Conservation (phyloP, 495 filamentous ascomycete genomes). For the Lophium mytilinum region DNA sequence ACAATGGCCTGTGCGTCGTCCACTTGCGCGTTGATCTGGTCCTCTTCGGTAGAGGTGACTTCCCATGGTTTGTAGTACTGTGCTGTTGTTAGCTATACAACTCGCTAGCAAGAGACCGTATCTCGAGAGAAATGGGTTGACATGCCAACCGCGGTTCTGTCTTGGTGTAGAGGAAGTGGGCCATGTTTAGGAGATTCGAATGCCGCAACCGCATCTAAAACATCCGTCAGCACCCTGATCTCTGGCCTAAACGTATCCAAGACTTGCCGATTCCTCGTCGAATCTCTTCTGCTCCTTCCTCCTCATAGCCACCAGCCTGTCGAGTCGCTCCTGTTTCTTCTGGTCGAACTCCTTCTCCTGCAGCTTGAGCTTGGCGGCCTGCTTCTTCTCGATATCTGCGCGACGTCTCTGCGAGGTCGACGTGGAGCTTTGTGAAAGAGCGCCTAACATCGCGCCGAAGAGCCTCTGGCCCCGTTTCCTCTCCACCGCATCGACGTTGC, state of each 20-base stretch:
- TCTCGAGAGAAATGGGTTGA: slow-evolving; percentile 9
- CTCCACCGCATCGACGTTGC: slow-evolving; percentile 55
- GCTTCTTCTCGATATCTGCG: slow-evolving; percentile 81
- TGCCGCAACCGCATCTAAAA: slow-evolving; percentile 74
- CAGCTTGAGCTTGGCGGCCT: slow-evolving; percentile 71
- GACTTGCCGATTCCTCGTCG: slow-evolving; percentile 67
- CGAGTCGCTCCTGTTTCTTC: slow-evolving; percentile 53
- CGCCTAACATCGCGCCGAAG: slow-evolving; percentile 82
- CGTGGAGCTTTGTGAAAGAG: slow-evolving; percentile 69
- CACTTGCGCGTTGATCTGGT: slow-evolving; percentile 52
- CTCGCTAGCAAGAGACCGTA: background rate
- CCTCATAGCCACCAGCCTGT: slow-evolving; percentile 51
- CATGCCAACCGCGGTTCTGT: slow-evolving; percentile 71
- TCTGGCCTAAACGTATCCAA: background rate
- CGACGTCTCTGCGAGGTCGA: slow-evolving; percentile 65
- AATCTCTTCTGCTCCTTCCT: slow-evolving; percentile 65
- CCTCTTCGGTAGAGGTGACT: slow-evolving; percentile 53
- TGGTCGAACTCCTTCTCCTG: slow-evolving; percentile 67
- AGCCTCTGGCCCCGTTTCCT: slow-evolving; percentile 80
- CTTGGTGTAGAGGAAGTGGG: slow-evolving; percentile 66
- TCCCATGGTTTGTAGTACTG: slow-evolving; percentile 92
- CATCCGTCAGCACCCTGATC: slow-evolving; percentile 21
- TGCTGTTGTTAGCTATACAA: background rate
- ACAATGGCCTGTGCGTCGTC: slow-evolving; percentile 47
- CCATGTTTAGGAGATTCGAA: slow-evolving; percentile 59